These are phyloP conservation scores for Geranomyces variabilis DNA, from an alignment of 192 early-diverging fungal species.

Conservation along the genomic window DNA sequence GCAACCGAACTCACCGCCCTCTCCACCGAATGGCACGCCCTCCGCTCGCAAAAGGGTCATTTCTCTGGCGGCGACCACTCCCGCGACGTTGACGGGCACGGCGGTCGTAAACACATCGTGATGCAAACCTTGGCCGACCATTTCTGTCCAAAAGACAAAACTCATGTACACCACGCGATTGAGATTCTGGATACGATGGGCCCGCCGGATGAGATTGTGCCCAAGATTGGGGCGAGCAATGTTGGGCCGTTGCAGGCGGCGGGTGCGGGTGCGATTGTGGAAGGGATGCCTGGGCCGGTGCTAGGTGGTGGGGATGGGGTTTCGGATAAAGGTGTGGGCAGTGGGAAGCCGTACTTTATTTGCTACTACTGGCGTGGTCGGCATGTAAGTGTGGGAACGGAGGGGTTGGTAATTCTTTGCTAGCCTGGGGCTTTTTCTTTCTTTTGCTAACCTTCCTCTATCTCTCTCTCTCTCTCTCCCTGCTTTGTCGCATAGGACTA, in stretches of 20 bases:
- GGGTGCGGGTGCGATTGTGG: slow-evolving; percentile 18
- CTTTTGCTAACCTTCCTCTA: background rate
- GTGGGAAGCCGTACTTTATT: slow-evolving; percentile 27
- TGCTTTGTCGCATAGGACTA: too few relatives aligned
- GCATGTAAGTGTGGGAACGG: slow-evolving; percentile 29
- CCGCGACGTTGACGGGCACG: slow-evolving; percentile 33
- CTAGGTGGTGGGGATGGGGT: slow-evolving; percentile 16
- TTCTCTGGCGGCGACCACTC: slow-evolving; percentile 34
- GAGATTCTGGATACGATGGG: slow-evolving; percentile 29
- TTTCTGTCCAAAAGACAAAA: background rate
- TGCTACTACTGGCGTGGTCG: slow-evolving; percentile 38
- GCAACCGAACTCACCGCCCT: slow-evolving; percentile 7
- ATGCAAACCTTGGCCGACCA: slow-evolving; percentile 23
- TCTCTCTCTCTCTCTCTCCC: background rate
- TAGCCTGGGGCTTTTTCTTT: background rate
- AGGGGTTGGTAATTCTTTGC: background rate
- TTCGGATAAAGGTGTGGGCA: background rate
- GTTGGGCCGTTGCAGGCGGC: slow-evolving; percentile 29
- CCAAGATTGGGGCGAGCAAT: slow-evolving; percentile 31
- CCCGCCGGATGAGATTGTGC: slow-evolving; percentile 34
- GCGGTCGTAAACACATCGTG: slow-evolving; percentile 29
- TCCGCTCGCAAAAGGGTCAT: slow-evolving; percentile 33
- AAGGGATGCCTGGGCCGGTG: slow-evolving; percentile 29
- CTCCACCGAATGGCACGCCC: slow-evolving; percentile 27
- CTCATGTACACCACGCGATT: background rate